A percentile compares a stretch with the other conserved stretches of the same genome.
These are phyloP conservation scores for Trichomonas vaginalis DNA, from an alignment of 208 protist genomes.

Conservation along the genomic window DNA sequence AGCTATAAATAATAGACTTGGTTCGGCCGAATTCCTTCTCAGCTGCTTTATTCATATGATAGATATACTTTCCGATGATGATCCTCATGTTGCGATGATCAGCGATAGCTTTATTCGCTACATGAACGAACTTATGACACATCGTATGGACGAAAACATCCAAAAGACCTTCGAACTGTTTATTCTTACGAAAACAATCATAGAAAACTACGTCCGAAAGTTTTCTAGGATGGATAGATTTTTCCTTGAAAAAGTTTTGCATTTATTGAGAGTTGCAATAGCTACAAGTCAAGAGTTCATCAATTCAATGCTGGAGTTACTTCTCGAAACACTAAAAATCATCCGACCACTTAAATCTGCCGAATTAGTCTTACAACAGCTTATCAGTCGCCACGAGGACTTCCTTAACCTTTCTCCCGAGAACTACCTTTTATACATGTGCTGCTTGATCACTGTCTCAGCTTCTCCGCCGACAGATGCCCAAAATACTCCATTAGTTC, in stretches of 20 bases:
- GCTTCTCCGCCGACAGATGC: neutral
- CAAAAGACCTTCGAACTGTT: neutral
- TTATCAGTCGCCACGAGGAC: neutral
- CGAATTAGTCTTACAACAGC: neutral
- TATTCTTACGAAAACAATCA: neutral
- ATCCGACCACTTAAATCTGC: neutral
- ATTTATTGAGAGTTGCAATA: neutral
- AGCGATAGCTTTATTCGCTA: neutral
- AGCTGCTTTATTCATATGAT: neutral
- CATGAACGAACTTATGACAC: neutral
- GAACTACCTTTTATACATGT: neutral
- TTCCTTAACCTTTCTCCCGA: neutral
- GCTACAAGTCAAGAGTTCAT: neutral
- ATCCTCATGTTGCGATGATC: neutral
- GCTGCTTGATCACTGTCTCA: neutral
- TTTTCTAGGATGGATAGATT: neutral
- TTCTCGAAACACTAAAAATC: neutral
- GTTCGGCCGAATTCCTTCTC: neutral
- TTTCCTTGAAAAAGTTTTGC: neutral
- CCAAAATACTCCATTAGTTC: neutral
- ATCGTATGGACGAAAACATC: neutral
- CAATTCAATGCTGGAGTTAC: neutral
- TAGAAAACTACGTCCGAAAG: neutral
- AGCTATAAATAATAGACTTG: neutral
- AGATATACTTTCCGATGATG: neutral